Evolutionary conservation across 371 early-diverging fungal species (phyloP).

Genomic region (Lichtheimia ramosa): DNA sequence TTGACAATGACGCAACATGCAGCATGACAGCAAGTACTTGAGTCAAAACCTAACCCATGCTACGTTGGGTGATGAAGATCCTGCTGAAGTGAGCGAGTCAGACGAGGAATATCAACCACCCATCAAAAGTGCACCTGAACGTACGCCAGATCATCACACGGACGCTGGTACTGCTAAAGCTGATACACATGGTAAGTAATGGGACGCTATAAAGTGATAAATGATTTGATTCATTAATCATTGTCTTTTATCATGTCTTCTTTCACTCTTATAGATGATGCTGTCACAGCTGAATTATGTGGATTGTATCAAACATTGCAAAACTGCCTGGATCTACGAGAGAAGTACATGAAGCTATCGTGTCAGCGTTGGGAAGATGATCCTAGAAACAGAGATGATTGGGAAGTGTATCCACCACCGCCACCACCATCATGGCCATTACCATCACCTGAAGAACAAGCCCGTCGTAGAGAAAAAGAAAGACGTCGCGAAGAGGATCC

Average conservation of each 20-base stretch:
- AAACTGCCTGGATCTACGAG: constrained; percentile 77
- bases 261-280: constrained; percentile 32
- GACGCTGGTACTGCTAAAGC: background rate
- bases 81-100: background rate
- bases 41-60: constrained; percentile 31
- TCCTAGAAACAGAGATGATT: constrained; percentile 79
- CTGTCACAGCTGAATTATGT: constrained; percentile 55
- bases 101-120: constrained; percentile 4
- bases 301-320: constrained; percentile 57
- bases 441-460: constrained; percentile 44
- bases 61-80: background rate
- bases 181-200: background rate
- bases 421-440: constrained; percentile 77
- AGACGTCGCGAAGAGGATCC: constrained; percentile 53
- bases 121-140: background rate
- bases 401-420: constrained; percentile 90
- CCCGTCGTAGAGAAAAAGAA: constrained; percentile 41
- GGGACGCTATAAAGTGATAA: background rate
- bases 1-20: background rate
- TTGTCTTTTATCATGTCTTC: background rate
- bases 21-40: constrained; percentile 51
- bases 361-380: constrained; percentile 84
- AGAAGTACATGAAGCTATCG: constrained; percentile 81
- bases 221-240: background rate
- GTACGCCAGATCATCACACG: background rate